Evolutionary conservation across 495 filamentous ascomycete species (phyloP).

Genomic region (Penicillium herquei): DNA sequence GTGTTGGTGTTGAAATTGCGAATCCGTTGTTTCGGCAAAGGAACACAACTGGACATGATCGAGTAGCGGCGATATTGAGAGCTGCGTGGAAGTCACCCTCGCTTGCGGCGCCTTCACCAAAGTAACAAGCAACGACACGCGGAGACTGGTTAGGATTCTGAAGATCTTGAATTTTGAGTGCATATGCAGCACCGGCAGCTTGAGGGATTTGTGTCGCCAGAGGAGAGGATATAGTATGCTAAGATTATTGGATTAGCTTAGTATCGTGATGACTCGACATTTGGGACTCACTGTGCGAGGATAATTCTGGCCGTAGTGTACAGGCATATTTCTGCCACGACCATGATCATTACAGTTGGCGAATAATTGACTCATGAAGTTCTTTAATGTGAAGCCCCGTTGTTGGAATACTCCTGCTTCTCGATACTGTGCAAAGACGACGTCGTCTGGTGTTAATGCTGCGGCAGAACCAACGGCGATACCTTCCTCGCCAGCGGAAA

Average conservation of each 20-base stretch:
- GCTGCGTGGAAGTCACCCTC: slow-evolving; percentile 98
- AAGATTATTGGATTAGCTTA: not conserved
- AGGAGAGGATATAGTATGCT: slow-evolving; percentile 90
- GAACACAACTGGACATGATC: slow-evolving; percentile 88
- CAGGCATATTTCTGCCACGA: slow-evolving; percentile 92
- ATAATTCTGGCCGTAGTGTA: slow-evolving; percentile 86
- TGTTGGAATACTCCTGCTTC: slow-evolving; percentile 90
- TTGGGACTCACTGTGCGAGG: slow-evolving; percentile 67
- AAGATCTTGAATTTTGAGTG: slow-evolving; percentile 79
- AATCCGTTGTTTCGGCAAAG: slow-evolving; percentile 98
- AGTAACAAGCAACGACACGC: slow-evolving; percentile 83
- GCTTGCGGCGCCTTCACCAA: slow-evolving; percentile 95
- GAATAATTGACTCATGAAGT: slow-evolving; percentile 97
- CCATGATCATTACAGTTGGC: slow-evolving; percentile 81
- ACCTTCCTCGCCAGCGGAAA: slow-evolving; percentile 93
- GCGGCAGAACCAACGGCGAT: slow-evolving; percentile 85
- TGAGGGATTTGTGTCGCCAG: slow-evolving; percentile 96
- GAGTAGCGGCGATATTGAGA: slow-evolving; percentile 92
- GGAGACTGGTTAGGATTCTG: slow-evolving; percentile 65
- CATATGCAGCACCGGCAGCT: slow-evolving; percentile 90
- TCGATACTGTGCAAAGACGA: slow-evolving; percentile 92
- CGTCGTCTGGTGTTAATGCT: slow-evolving; percentile 76
- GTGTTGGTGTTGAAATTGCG: slow-evolving; percentile 89
- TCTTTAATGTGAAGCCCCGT: slow-evolving; percentile 77
- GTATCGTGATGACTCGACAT: too few species aligned